Conservation (phyloP, 441 rosid species). For the Arabidopsis lyrata region DNA sequence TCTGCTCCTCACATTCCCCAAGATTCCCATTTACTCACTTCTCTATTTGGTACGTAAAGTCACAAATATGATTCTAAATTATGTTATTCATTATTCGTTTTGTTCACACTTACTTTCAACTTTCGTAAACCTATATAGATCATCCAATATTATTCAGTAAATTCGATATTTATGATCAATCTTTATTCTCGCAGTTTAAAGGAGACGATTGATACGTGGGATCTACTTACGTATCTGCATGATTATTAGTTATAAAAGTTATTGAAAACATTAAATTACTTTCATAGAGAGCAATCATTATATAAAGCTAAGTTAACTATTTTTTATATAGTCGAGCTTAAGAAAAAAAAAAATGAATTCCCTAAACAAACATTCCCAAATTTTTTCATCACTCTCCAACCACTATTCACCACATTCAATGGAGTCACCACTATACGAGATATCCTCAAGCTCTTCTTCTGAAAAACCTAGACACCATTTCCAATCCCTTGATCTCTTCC, state of each 20-base stretch:
- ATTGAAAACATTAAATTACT: slow-evolving; percentile 37
- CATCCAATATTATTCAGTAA: not conserved
- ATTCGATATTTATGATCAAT: slow-evolving; percentile 20
- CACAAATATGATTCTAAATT: not conserved
- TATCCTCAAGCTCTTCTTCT: slow-evolving; percentile 48
- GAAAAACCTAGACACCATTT: slow-evolving; percentile 40
- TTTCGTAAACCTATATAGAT: slow-evolving; percentile 19
- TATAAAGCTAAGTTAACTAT: slow-evolving; percentile 36
- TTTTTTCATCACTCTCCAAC: slow-evolving; percentile 22
- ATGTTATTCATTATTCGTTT: slow-evolving; percentile 30
- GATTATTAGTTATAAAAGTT: slow-evolving; percentile 36
- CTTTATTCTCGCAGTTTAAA: slow-evolving; percentile 30
- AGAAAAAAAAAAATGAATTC: not conserved
- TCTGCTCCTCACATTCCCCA: slow-evolving; percentile 48
- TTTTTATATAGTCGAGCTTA: not conserved
- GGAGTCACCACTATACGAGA: slow-evolving; percentile 46
- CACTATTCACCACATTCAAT: slow-evolving; percentile 37
- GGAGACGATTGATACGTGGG: slow-evolving; percentile 32
- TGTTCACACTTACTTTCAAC: slow-evolving; percentile 28
- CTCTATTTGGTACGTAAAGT: slow-evolving; percentile 40
- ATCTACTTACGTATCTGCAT: slow-evolving; percentile 41
- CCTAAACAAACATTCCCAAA: slow-evolving; percentile 28
- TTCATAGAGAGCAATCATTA: slow-evolving; percentile 37
- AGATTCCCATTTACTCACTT: slow-evolving; percentile 38
- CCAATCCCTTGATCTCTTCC: slow-evolving; percentile 62